A percentile compares a stretch with the other conserved stretches of the same genome.
Evolutionary conservation across 164 flowering plant genomes (phyloP).

Genomic region (Houttuynia cordata): DNA sequence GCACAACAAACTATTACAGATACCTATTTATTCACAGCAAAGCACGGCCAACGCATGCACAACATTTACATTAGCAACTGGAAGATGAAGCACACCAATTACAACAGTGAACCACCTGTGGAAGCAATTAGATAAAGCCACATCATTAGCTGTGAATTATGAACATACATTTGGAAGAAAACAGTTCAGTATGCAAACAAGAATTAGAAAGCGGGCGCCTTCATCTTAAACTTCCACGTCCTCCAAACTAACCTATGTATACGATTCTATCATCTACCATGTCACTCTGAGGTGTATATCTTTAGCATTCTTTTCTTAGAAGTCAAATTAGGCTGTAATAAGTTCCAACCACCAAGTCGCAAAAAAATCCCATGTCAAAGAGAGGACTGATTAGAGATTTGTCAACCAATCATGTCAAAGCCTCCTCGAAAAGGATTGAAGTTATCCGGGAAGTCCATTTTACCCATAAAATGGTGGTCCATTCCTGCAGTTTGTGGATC

Average conservation of each 20-base stretch:
- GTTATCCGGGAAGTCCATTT: slow-evolving; percentile 51
- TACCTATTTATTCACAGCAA: no score
- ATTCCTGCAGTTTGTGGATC: slow-evolving; percentile 40
- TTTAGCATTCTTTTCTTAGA: slow-evolving; percentile 12
- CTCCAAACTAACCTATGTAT: slow-evolving; percentile 5
- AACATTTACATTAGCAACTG: no score
- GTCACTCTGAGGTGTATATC: slow-evolving; percentile 8
- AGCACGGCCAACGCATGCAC: no score
- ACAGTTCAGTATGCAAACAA: neutral
- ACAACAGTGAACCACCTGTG: neutral
- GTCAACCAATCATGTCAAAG: slow-evolving; percentile 50
- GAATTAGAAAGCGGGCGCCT: neutral
- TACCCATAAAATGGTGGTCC: slow-evolving; percentile 41
- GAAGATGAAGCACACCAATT: no score
- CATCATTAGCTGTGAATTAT: neutral
- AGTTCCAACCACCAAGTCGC: slow-evolving; percentile 7
- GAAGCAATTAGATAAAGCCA: no score
- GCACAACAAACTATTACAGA: no score
- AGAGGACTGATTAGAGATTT: neutral
- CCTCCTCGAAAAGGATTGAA: slow-evolving; percentile 42
- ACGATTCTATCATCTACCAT: slow-evolving; percentile 6
- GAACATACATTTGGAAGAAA: neutral
- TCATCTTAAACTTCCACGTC: neutral
- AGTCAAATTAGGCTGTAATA: slow-evolving; percentile 13
- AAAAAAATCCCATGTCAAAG: slow-evolving; percentile 2